Percentiles rank a stretch among this genome's conserved stretches.
Evolutionary conservation across 140 eudicot species (phyloP).

Genomic region (Flaveria floridana): DNA sequence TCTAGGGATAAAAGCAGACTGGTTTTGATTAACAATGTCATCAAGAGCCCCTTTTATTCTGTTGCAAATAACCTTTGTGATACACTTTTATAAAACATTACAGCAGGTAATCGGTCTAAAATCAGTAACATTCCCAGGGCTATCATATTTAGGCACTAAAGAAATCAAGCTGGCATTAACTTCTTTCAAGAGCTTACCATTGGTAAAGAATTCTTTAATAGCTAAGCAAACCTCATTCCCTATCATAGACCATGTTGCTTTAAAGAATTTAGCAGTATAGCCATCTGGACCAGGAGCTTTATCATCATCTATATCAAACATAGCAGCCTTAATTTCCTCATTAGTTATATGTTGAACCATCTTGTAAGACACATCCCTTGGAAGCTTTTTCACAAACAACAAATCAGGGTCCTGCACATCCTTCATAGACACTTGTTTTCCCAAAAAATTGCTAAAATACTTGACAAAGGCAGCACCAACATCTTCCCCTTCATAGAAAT

Average conservation of each 20-base stretch:
- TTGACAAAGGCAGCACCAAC: too few relatives aligned
- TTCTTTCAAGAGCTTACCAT: not conserved
- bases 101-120: not conserved
- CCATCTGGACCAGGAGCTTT: conserved; percentile 2
- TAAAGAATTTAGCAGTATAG: not conserved
- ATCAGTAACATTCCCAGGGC: not conserved
- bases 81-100: not conserved
- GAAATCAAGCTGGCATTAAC: not conserved
- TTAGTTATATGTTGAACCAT: too few relatives aligned
- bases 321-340: too few relatives aligned
- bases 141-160: not conserved
- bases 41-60: not conserved
- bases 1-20: not conserved
- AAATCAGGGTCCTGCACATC: too few relatives aligned
- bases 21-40: not conserved
- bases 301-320: not conserved
- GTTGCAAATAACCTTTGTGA: not conserved
- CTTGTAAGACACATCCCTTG: too few relatives aligned
- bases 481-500: too few relatives aligned
- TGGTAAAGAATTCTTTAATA: not conserved
- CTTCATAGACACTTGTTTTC: too few relatives aligned
- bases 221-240: not conserved
- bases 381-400: too few relatives aligned
- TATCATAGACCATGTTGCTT: not conserved
- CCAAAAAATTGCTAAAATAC: too few relatives aligned